Percentiles rank a stretch among this genome's conserved stretches.
phyloP scores from a whole-genome alignment of 2,329 filamentous ascomycete species.

The Apiospora marii region DNA sequence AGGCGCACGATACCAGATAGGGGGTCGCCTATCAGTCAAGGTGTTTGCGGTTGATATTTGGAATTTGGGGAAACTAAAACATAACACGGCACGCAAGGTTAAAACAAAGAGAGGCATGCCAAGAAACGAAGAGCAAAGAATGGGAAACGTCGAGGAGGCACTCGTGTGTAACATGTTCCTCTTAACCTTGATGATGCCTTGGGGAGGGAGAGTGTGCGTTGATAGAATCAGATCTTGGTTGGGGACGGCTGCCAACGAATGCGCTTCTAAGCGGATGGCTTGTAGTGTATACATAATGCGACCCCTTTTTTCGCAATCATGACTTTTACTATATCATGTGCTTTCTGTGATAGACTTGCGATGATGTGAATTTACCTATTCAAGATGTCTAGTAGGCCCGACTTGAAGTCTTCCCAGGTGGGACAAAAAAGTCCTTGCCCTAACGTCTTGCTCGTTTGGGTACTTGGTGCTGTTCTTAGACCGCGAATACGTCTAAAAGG shows the following conservation, averaged over 20 bases:
- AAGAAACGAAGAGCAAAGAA: not conserved
- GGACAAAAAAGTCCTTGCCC: not conserved
- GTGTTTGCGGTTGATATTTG: constrained; percentile 17
- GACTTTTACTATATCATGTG: not conserved
- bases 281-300: constrained; percentile 16
- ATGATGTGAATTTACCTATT: not conserved
- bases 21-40: constrained; percentile 18
- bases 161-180: constrained; percentile 11
- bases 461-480: not conserved
- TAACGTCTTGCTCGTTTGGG: not conserved
- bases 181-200: not conserved
- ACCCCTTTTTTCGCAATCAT: constrained; percentile 2
- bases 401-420: not conserved
- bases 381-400: too few species aligned
- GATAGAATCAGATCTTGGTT: constrained; percentile 11
- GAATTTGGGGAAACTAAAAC: constrained; percentile 16
- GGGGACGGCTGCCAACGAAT: not conserved
- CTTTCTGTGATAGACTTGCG: not conserved
- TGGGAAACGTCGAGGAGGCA: constrained; percentile 2
- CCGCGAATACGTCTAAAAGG: not conserved
- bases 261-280: not conserved
- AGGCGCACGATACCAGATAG: constrained; percentile 20
- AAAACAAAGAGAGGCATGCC: not conserved
- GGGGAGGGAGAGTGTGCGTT: not conserved
- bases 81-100: not conserved